Conservation (phyloP, 768 basidiomycete genomes). For the Leccinum boreale region DNA sequence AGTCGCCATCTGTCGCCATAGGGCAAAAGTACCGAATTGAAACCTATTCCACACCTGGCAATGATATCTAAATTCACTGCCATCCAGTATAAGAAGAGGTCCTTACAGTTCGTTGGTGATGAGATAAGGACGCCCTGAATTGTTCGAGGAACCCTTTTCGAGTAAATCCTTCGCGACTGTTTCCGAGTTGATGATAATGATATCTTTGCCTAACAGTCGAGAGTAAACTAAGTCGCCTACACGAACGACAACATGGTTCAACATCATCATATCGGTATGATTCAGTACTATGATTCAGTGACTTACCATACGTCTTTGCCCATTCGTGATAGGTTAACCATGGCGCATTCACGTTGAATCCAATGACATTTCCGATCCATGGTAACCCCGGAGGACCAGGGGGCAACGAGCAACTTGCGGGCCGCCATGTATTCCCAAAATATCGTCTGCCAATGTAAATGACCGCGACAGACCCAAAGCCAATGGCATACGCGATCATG, state of each 20-base stretch:
- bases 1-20: neutral
- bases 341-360: neutral
- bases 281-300: too few species aligned
- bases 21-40: neutral
- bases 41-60: neutral
- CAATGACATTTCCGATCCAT: neutral
- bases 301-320: neutral
- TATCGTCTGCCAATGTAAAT: neutral
- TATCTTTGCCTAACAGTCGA: neutral
- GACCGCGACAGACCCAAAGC: neutral
- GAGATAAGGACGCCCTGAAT: neutral
- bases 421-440: neutral
- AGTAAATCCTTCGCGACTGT: neutral
- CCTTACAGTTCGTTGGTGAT: neutral
- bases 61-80: neutral
- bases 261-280: neutral
- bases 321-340: neutral
- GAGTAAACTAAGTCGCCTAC: neutral
- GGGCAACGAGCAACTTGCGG: neutral
- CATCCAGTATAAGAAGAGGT: neutral
- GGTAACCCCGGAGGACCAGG: neutral
- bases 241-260: neutral
- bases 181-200: neutral
- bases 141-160: neutral
- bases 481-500: neutral